phyloP scores from a whole-genome alignment of 192 early-diverging fungal genomes.

The Gryganskiella cystojenkinii region DNA sequence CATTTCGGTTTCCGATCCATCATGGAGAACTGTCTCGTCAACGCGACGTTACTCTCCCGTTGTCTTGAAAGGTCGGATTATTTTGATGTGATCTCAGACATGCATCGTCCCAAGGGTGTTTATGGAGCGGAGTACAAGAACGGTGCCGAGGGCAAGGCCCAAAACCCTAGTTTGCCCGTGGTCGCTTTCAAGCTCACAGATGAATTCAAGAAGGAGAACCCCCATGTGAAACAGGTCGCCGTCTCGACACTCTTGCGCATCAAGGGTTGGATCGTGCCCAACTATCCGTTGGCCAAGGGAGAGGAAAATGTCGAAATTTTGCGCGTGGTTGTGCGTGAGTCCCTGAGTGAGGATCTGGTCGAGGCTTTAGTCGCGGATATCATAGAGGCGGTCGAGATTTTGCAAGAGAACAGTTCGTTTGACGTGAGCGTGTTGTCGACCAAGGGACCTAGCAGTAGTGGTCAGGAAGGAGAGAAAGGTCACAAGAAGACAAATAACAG shows the following conservation, averaged over 20 bases:
- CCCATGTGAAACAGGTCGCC: constrained; percentile 63
- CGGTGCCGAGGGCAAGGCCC: constrained; percentile 21
- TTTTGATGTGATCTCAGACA: constrained; percentile 67
- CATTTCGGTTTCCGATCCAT: constrained; percentile 73
- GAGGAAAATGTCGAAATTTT: constrained; percentile 61
- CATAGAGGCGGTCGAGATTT: constrained; percentile 60
- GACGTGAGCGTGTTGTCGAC: no score
- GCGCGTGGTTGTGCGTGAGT: constrained; percentile 76
- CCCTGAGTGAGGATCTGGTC: constrained; percentile 62
- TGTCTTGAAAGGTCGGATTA: constrained; percentile 65
- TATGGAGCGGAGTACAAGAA: constrained; percentile 15
- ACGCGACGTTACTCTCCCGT: constrained; percentile 66
- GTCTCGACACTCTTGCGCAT: constrained; percentile 67
- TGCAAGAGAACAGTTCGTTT: no score
- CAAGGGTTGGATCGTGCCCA: constrained; percentile 82
- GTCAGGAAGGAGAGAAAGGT: no score
- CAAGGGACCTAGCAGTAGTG: no score
- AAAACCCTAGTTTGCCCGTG: constrained; percentile 69
- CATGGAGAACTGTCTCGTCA: constrained; percentile 67
- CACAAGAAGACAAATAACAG: no score
- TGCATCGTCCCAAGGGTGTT: constrained; percentile 53
- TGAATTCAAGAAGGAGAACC: constrained; percentile 60
- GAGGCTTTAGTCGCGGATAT: constrained; percentile 61
- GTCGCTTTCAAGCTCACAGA: constrained; percentile 73
- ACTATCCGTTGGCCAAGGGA: constrained; percentile 74